Evolutionary conservation across 306 rosid genomes (phyloP).

Genomic region (Cicer chorassanicum): DNA sequence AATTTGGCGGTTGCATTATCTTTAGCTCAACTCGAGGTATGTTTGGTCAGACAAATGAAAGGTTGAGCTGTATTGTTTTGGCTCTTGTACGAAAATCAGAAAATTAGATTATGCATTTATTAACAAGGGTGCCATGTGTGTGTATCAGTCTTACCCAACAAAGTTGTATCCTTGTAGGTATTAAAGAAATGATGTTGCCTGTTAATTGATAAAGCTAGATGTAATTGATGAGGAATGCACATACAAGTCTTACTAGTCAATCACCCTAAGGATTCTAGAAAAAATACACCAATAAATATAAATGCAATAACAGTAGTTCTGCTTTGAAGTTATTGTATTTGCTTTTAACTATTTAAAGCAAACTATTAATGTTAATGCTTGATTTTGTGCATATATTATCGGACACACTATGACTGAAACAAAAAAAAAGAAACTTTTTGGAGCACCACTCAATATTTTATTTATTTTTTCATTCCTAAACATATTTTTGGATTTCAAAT

Average conservation of each 20-base stretch:
- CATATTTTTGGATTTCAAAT: neutral
- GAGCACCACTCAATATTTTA: neutral
- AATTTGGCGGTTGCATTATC: constrained; percentile 1
- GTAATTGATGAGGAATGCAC: constrained; percentile 19
- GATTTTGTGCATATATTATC: neutral
- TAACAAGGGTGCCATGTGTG: neutral
- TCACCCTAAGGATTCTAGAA: neutral
- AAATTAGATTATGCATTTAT: constrained; percentile 13
- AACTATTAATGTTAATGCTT: constrained; percentile 26
- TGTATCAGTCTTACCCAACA: neutral
- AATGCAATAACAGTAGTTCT: constrained; percentile 14
- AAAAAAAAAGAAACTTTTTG: neutral
- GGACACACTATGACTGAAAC: neutral
- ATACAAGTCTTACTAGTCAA: neutral
- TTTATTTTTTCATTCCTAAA: neutral
- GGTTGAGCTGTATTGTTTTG: neutral
- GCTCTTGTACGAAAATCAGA: neutral
- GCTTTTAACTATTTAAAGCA: neutral
- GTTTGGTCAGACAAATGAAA: constrained; percentile 11
- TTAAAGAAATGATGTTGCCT: constrained; percentile 2
- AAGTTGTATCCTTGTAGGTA: constrained; percentile 2
- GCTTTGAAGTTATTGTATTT: constrained; percentile 8
- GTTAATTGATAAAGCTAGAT: neutral
- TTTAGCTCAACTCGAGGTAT: constrained; percentile 21
- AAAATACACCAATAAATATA: neutral